These are phyloP conservation scores for Ogataea paraovalis DNA, from an alignment of 805 yeast species.

Conservation along the genomic window DNA sequence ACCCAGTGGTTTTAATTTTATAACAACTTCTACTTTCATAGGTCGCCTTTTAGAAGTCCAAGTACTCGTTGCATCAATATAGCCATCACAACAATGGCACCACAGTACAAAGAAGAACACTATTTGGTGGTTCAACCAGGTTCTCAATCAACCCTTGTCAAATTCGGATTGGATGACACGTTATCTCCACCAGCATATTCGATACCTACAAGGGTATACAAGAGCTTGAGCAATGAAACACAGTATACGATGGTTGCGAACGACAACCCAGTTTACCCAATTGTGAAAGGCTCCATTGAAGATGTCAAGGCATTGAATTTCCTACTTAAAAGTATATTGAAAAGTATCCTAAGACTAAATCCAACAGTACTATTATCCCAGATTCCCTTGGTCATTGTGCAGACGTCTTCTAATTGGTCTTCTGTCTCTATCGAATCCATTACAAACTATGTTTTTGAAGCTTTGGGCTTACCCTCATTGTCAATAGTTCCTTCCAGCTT, in stretches of 20 bases:
- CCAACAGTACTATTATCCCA: conserved; percentile 29
- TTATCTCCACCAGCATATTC: conserved; percentile 71
- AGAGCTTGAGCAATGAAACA: conserved; percentile 19
- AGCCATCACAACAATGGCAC: conserved; percentile 31
- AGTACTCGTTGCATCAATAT: neutral
- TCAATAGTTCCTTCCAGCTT: conserved; percentile 64
- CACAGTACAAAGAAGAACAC: conserved; percentile 31
- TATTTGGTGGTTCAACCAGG: conserved; percentile 71
- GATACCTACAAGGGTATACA: conserved; percentile 69
- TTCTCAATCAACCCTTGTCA: conserved; percentile 66
- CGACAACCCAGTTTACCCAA: conserved; percentile 53
- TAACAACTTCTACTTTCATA: too few species aligned
- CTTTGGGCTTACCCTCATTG: conserved; percentile 66
- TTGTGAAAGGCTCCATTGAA: conserved; percentile 58
- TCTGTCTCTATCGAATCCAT: conserved; percentile 62
- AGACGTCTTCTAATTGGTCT: conserved; percentile 65
- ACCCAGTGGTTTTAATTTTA: too few species aligned
- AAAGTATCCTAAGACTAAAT: conserved; percentile 39
- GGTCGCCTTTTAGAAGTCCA: too few species aligned
- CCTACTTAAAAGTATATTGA: conserved; percentile 49
- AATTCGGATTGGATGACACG: conserved; percentile 74
- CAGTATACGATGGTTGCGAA: conserved; percentile 36
- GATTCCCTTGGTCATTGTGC: conserved; percentile 66
- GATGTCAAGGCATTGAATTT: conserved; percentile 69
- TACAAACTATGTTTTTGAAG: conserved; percentile 73